Base-by-base conservation (phyloP, 306 rosid genomes). In the Comarum palustre region DNA sequence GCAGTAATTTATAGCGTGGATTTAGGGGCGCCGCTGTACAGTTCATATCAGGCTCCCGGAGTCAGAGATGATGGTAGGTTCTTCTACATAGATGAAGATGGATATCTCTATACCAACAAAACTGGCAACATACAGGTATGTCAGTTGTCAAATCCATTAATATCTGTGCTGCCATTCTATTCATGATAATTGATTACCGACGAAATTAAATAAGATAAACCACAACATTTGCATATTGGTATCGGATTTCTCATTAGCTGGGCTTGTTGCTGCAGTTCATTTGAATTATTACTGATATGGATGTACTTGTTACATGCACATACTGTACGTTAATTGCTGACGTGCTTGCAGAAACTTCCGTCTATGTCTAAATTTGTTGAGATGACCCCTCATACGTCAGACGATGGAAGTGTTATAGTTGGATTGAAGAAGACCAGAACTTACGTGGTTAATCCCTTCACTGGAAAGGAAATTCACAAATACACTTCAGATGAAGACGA, bases 401-500 rank as follows among this genome's bases (percentile, higher is more conserved):
- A 92, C 60, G 91, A 92, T 69, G 92, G 98, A 72, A 84, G 84
- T 20, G 86, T 88, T 55, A 92, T 80, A 48, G 86, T 84, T 80
- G 98, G 98, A 72, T 88, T 90, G 61, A 90, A 79, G 84, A 76
- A 63, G 71, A 79, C 77, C 70, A 84, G 84, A 42, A 82, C 88
- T 51, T 87, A 87, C 80, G 92, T 87, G 79, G 82, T 92, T 65
- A 91, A 90, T 52, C 90, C 82, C 66, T 59, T 58, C 82, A 83
- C 85, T 54, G 98, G 98, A 50, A 79, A 68, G 68, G 46, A 85
- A 48, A 61, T 86, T 82, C 87, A 73, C 58, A 61, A 59, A 52
- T 81, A 84, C 71, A 52, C 74, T 1, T 65, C 61, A 31, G n/a
- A 60, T 73, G 78, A 71, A 74, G 80, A 71, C 32, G 82, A 55